Evolutionary conservation across 1,284 basidiomycete species (phyloP).

Genomic region (Golubevia pallescens): DNA sequence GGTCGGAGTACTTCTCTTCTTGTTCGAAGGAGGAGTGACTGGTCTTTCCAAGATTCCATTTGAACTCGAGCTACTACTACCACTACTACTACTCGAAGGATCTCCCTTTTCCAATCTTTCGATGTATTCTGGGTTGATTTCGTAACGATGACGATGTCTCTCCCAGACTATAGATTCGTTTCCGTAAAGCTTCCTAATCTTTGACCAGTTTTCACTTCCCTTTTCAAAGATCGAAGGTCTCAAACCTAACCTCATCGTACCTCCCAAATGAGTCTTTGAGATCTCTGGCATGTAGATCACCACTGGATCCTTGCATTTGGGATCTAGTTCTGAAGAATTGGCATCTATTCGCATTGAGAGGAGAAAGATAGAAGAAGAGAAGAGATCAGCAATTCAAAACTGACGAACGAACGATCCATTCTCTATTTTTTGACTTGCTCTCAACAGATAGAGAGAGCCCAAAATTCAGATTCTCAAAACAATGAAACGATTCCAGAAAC

Average conservation of each 20-base stretch:
- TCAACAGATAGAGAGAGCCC: background rate
- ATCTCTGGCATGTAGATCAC: constrained; percentile 99
- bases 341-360: constrained; percentile 76
- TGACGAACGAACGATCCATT: background rate
- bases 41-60: constrained; percentile 71
- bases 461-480: too few species aligned
- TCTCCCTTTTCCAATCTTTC: constrained; percentile 70
- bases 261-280: constrained; percentile 95
- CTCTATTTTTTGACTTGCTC: background rate
- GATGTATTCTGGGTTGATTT: constrained; percentile 91
- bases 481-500: background rate
- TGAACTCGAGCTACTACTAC: constrained; percentile 25
- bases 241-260: constrained; percentile 95
- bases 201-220: constrained; percentile 72
- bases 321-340: constrained; percentile 83
- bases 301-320: constrained; percentile 72
- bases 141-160: constrained; percentile 94
- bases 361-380: background rate
- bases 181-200: constrained; percentile 83
- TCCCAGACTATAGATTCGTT: constrained; percentile 87
- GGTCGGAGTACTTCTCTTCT: constrained; percentile 9
- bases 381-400: constrained; percentile 1
- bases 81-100: background rate
- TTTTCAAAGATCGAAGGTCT: constrained; percentile 87
- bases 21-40: constrained; percentile 18